Evolutionary conservation across 2,329 filamentous ascomycete genomes (phyloP).

Genomic region (Colletotrichum destructivum): DNA sequence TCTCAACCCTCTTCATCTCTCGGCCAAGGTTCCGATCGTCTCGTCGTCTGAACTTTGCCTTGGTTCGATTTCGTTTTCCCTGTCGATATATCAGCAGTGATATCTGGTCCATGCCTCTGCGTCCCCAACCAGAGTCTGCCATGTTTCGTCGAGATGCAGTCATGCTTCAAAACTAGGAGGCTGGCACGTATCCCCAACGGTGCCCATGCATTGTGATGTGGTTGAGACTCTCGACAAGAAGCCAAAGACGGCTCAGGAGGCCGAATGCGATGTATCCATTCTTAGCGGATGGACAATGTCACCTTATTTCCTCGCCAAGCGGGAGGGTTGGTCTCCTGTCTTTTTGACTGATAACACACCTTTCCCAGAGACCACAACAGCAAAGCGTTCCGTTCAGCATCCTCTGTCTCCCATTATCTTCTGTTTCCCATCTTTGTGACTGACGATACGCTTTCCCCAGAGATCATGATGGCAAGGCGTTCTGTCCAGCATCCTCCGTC

Average conservation of each 20-base stretch:
- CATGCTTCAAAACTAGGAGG: not conserved
- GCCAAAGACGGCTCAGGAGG: constrained; percentile 9
- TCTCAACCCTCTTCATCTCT: not conserved
- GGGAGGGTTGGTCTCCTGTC: no score
- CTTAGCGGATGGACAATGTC: not conserved
- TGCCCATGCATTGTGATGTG: constrained; percentile 1
- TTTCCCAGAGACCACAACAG: no score
- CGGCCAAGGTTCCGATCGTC: no score
- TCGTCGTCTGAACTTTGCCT: no score
- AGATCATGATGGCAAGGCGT: not conserved
- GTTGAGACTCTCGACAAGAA: constrained; percentile 3
- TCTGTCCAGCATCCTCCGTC: not conserved
- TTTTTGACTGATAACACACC: no score
- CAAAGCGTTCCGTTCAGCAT: no score
- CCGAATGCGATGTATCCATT: not conserved
- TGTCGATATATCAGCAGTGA: no score
- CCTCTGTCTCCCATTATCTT: no score
- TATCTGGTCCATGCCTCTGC: no score
- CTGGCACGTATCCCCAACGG: constrained; percentile 17
- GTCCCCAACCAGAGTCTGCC: not conserved
- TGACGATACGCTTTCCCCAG: not conserved
- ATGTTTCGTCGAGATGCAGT: not conserved
- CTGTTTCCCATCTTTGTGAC: constrained; percentile 1
- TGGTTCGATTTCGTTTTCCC: no score
- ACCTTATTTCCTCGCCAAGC: not conserved